Evolutionary conservation across 768 basidiomycete species (phyloP).

Genomic region (Suillus decipiens): DNA sequence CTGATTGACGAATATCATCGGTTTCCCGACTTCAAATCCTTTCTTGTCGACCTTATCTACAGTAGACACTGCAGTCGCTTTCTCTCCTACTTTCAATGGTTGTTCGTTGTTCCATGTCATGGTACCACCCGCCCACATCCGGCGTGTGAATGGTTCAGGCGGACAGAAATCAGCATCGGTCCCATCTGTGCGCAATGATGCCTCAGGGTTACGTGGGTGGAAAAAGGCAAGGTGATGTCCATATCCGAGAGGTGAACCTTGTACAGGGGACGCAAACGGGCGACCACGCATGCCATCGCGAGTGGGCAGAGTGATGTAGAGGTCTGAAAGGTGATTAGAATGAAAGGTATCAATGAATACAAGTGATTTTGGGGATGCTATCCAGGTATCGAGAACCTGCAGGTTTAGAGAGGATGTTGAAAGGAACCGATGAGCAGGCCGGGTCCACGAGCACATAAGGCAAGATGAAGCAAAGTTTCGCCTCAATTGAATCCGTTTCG

Average conservation of each 20-base stretch:
- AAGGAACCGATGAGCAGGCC: slow-evolving; percentile 13
- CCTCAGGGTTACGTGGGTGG: slow-evolving; percentile 62
- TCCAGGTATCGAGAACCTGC: slow-evolving; percentile 53
- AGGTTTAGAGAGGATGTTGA: slow-evolving; percentile 18
- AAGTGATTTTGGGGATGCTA: slow-evolving; percentile 47
- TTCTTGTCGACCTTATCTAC: slow-evolving; percentile 61
- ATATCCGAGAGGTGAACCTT: slow-evolving; percentile 47
- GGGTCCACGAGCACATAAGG: neutral
- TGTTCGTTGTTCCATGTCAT: slow-evolving; percentile 57
- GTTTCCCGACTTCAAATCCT: slow-evolving; percentile 55
- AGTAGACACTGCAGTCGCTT: slow-evolving; percentile 47
- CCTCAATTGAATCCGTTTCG: no score
- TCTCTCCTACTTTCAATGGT: slow-evolving; percentile 55
- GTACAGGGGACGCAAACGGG: slow-evolving; percentile 42
- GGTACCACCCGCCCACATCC: slow-evolving; percentile 83
- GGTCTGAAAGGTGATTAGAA: slow-evolving; percentile 59
- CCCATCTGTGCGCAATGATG: slow-evolving; percentile 60
- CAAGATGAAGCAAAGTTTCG: neutral
- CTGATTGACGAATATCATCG: slow-evolving; percentile 79
- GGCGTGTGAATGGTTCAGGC: slow-evolving; percentile 67
- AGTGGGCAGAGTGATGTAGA: slow-evolving; percentile 72
- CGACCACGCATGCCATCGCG: slow-evolving; percentile 56
- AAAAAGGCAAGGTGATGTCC: slow-evolving; percentile 80
- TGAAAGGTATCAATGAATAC: slow-evolving; percentile 51
- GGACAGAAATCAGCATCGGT: slow-evolving; percentile 74